Evolutionary conservation across 108 stramenopile genomes (phyloP).

Genomic region (Pseudonitzschia delicatissima): DNA sequence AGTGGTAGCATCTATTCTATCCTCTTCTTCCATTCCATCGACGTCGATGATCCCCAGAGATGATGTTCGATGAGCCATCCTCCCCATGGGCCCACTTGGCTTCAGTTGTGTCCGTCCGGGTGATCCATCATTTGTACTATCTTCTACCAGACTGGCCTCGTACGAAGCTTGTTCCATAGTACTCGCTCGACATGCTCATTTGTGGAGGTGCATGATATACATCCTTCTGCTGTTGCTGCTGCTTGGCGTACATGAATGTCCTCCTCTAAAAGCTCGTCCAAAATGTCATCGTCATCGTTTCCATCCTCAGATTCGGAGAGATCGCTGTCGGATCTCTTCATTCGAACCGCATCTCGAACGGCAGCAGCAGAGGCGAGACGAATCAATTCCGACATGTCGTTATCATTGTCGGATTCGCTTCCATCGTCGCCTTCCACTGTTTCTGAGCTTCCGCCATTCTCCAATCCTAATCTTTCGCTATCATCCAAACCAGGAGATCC

Average conservation of each 20-base stretch:
- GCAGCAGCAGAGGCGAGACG: constrained; percentile 24
- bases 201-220: too few relatives aligned
- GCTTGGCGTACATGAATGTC: too few relatives aligned
- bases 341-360: constrained; percentile 19
- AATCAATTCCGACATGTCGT: constrained; percentile 18
- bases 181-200: neutral
- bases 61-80: neutral
- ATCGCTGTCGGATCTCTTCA: constrained; percentile 31
- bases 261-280: neutral
- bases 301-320: constrained; percentile 5
- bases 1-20: too few relatives aligned
- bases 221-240: too few relatives aligned
- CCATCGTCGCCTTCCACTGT: neutral
- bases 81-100: neutral
- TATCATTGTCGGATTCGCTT: constrained; percentile 1
- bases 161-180: constrained; percentile 37
- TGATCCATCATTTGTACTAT: neutral
- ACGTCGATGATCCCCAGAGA: constrained; percentile 2
- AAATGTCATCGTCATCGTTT: neutral
- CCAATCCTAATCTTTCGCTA: too few relatives aligned
- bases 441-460: neutral
- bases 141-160: constrained; percentile 11
- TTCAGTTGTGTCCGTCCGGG: neutral
- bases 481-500: too few relatives aligned
- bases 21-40: too few relatives aligned